These are phyloP conservation scores for Tetraselmis striata DNA, from an alignment of 139 green algal species.

Conservation along the genomic window DNA sequence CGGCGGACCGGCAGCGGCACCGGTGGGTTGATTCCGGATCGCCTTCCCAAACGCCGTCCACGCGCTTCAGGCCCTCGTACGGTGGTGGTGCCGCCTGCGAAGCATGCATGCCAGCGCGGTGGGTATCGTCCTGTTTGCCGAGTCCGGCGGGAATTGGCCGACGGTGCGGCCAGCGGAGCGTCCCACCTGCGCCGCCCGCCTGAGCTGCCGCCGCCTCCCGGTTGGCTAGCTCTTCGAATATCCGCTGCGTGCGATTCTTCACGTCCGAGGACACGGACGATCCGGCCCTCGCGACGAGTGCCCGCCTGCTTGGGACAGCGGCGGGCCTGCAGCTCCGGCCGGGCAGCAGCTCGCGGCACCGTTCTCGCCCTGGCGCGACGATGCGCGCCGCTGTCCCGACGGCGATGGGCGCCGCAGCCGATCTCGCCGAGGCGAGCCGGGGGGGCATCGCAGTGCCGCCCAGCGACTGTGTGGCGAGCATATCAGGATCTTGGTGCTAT, in stretches of 20 bases:
- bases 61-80: neutral
- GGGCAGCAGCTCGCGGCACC: no score
- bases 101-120: neutral
- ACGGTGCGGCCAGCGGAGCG: conserved; percentile 21
- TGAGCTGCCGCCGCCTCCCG: neutral
- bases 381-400: no score
- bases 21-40: neutral
- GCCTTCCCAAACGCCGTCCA: neutral
- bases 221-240: conserved; percentile 30
- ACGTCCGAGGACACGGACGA: neutral
- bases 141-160: conserved; percentile 46
- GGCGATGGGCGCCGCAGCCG: no score
- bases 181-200: neutral
- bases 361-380: no score
- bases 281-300: no score
- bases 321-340: no score
- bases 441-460: no score
- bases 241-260: conserved; percentile 15
- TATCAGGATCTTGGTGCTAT: no score
- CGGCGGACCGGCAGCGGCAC: conserved; percentile 19
- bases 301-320: no score
- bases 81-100: conserved; percentile 12
- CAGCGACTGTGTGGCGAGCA: no score
- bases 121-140: neutral
- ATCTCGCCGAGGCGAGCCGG: no score